Base-by-base conservation (phyloP, 257 asterid genomes). In the Penstemon eatonii region DNA sequence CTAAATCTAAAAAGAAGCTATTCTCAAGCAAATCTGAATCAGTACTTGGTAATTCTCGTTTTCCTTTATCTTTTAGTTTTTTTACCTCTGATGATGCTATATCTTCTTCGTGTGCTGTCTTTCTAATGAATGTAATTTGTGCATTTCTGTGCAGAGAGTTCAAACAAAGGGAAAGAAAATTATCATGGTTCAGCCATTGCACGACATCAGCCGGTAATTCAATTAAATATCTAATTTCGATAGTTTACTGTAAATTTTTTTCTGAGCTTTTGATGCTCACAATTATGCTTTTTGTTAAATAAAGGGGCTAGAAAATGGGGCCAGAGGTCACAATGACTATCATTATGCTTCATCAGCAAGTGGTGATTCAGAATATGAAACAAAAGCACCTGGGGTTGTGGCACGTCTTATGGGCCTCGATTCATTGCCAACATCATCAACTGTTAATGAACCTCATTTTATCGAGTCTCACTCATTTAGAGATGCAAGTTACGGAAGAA, bases 331-430 rank as follows among this genome's bases (percentile, higher is more conserved):
- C 13, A 71, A 37, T 50, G 88, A 82, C 60, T 84, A 84, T 72
- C 80, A 75, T 43, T 68, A 80, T 65, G 87, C 84, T 81, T 78
- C 92, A 45, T 83, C 95, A 49, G 80, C 77, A 61, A 82, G 73
- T 67, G 85, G 83, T 46, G 96, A 91, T 76, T 82, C 81, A 45
- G 84, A 80, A 55, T 75, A 71, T 71, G 89, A 81, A 63, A 75
- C 83, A 61, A 87, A 80, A 76, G 85, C 95, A 56, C 96, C 99
- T 56, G 95, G 97, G 65, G 99, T 91, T 58, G 97, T 94, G 60
- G 99, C 99, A 49, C 96, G 99, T 67, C 96, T 94, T 39, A 94
- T 94, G 99, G 99, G 99, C 67, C 79, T 94, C 66, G 99, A 89
- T 76, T 84, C 96, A 7, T 77, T 94, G 82, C 99, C 96, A 37